A percentile compares a stretch with the other conserved stretches of the same genome.
Evolutionary conservation across 352 stramenopile species (phyloP).

Genomic region (Phytopythium delawarense): DNA sequence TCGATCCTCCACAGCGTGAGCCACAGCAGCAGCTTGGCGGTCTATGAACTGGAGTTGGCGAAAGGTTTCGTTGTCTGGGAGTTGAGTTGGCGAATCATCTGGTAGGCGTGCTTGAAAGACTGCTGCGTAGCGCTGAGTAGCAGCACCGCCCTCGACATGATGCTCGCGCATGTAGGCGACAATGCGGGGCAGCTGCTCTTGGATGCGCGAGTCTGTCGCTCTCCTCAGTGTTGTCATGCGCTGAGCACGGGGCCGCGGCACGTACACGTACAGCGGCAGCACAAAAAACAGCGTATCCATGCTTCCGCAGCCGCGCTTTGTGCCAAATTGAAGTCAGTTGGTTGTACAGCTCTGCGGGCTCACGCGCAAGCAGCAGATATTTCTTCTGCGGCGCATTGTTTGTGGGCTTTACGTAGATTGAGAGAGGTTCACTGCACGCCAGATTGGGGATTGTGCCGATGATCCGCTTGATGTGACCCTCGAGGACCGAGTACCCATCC

Average conservation of each 20-base stretch:
- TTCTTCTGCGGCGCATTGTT: conserved; percentile 10
- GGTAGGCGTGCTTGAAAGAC: neutral
- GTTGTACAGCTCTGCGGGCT: neutral
- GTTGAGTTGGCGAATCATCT: neutral
- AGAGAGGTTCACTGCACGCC: neutral
- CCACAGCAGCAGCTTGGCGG: neutral
- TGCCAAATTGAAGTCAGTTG: conserved; percentile 7
- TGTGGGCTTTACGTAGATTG: conserved; percentile 10
- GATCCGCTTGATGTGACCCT: conserved; percentile 8
- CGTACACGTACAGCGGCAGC: conserved; percentile 13
- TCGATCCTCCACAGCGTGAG: no score
- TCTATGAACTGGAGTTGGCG: neutral
- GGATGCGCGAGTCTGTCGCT: conserved; percentile 8
- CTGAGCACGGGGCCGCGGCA: neutral
- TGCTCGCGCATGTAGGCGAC: conserved; percentile 3
- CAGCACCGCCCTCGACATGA: neutral
- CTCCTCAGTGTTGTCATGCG: neutral
- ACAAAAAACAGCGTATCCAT: conserved; percentile 11
- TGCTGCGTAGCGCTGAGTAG: neutral
- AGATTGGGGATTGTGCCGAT: neutral
- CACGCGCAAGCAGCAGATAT: neutral
- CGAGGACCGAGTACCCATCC: conserved; percentile 4
- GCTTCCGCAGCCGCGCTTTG: conserved; percentile 5
- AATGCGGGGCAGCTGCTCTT: conserved; percentile 6
- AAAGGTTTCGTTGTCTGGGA: neutral